Conservation (phyloP, 768 basidiomycete genomes). For the Goffeauzyma gilvescens region DNA sequence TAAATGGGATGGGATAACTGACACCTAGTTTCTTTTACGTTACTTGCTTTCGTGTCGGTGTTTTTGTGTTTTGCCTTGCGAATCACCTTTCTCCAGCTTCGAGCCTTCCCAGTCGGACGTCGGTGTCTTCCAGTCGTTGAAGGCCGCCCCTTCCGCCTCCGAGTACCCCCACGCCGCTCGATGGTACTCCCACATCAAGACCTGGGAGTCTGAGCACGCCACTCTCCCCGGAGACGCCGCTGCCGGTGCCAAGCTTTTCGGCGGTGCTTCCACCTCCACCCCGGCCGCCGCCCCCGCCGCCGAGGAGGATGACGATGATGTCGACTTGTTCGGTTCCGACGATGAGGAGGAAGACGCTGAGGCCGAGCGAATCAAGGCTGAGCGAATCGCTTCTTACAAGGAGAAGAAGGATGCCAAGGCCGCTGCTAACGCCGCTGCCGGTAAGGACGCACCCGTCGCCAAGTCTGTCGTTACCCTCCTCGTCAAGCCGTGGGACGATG, state of each 20-base stretch:
- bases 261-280: constrained; percentile 34
- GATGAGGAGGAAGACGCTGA: constrained; percentile 64
- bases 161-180: constrained; percentile 55
- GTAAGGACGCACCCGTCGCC: constrained; percentile 31
- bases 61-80: too few relatives aligned
- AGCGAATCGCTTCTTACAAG: constrained; percentile 83
- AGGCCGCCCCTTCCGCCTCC: constrained; percentile 44
- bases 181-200: constrained; percentile 84
- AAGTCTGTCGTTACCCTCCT: constrained; percentile 96
- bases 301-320: constrained; percentile 42
- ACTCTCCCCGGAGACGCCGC: constrained; percentile 68
- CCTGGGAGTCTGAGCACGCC: constrained; percentile 45
- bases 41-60: too few relatives aligned
- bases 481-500: constrained; percentile 98
- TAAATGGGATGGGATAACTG: not conserved
- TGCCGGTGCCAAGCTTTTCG: constrained; percentile 55
- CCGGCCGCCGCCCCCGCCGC: constrained; percentile 35
- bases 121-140: constrained; percentile 64
- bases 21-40: not conserved
- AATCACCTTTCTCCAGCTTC: constrained; percentile 47
- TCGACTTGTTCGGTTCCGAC: constrained; percentile 74
- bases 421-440: constrained; percentile 50
- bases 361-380: constrained; percentile 68
- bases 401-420: constrained; percentile 82
- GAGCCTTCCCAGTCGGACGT: constrained; percentile 88